These are phyloP conservation scores for Prunus kanzakura DNA, from an alignment of 306 rosid genomes.

Conservation along the genomic window DNA sequence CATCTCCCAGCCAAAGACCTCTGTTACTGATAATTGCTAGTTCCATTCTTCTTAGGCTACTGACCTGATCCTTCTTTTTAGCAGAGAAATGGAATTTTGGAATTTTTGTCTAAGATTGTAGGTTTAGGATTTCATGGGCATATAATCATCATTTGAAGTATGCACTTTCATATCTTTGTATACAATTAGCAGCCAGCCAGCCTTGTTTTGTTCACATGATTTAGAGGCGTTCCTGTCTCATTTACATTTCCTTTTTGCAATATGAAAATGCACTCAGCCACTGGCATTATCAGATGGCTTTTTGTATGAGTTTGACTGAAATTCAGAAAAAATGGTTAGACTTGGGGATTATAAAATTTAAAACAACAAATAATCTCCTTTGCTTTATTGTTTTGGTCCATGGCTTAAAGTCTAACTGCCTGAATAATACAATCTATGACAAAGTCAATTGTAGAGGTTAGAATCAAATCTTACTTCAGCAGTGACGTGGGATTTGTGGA, in stretches of 20 bases:
- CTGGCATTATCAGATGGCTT: background rate
- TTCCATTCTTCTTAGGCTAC: conserved; percentile 9
- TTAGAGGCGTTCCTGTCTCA: too few relatives aligned
- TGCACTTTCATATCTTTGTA: background rate
- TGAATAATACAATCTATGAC: background rate
- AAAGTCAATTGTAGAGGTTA: background rate
- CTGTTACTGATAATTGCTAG: background rate
- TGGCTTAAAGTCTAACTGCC: background rate
- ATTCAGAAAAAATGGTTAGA: background rate
- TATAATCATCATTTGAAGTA: background rate
- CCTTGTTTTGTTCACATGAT: too few relatives aligned
- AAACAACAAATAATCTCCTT: background rate
- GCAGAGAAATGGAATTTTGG: background rate
- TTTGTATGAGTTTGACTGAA: background rate
- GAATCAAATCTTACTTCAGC: background rate
- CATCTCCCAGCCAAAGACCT: background rate
- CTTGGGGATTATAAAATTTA: background rate
- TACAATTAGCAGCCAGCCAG: too few relatives aligned
- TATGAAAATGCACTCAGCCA: background rate
- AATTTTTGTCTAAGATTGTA: background rate
- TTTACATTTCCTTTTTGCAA: too few relatives aligned
- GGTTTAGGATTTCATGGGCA: conserved; percentile 1
- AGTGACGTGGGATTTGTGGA: background rate
- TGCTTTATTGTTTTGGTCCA: background rate
- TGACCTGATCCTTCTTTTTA: background rate